Conservation (phyloP, 352 stramenopile species). For the Lagenidium giganteum region DNA sequence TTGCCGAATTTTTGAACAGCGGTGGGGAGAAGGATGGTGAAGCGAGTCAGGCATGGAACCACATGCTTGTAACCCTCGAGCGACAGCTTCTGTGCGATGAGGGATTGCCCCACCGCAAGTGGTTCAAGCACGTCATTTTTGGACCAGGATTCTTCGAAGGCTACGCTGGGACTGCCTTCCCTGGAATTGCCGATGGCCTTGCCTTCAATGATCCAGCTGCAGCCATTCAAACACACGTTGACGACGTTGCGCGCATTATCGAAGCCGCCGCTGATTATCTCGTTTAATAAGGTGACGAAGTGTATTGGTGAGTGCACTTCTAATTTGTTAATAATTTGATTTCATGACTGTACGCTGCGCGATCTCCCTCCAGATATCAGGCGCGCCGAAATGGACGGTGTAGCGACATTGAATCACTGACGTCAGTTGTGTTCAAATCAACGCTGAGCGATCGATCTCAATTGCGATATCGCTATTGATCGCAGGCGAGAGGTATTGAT, state of each 20-base stretch:
- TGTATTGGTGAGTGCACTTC: too few species aligned
- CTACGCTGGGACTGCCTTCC: constrained; percentile 41
- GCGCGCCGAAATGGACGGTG: too few species aligned
- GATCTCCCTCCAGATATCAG: too few species aligned
- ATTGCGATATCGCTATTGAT: too few species aligned
- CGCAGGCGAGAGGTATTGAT: too few species aligned
- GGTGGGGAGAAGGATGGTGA: constrained; percentile 2
- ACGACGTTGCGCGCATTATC: constrained; percentile 31
- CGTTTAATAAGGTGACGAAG: too few species aligned
- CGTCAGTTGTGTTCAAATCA: too few species aligned
- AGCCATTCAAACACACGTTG: constrained; percentile 32
- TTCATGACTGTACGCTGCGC: too few species aligned
- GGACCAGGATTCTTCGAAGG: constrained; percentile 50
- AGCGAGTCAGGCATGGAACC: constrained; percentile 25
- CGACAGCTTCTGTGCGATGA: constrained; percentile 29
- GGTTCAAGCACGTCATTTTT: constrained; percentile 63
- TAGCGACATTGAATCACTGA: too few species aligned
- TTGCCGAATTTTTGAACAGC: constrained; percentile 11
- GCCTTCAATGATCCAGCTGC: constrained; percentile 28
- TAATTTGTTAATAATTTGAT: too few species aligned
- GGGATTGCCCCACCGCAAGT: constrained; percentile 39
- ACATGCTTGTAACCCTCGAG: constrained; percentile 43
- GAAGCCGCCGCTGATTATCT: constrained; percentile 22
- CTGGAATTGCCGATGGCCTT: constrained; percentile 34
- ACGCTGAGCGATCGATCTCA: too few species aligned